Percentiles rank a stretch among this genome's conserved stretches.
Evolutionary conservation across 495 filamentous ascomycete genomes (phyloP).

Genomic region (Trichoderma reesei): DNA sequence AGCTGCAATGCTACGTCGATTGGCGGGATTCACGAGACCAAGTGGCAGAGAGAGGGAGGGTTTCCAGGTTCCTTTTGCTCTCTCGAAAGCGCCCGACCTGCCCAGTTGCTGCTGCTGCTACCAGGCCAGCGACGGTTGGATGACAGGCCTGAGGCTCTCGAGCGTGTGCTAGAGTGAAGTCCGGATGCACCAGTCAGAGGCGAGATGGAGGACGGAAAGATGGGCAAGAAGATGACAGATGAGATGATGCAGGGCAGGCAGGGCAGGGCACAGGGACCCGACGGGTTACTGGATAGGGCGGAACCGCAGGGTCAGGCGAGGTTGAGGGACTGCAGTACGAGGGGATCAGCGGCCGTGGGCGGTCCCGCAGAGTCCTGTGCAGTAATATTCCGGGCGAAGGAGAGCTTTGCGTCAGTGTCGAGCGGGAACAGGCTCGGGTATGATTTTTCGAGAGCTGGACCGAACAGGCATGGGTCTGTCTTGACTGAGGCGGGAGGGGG

Average conservation of each 20-base stretch:
- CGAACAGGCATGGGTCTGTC: too few species aligned
- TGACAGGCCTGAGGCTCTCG: background rate
- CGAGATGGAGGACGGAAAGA: background rate
- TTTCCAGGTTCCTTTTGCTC: background rate
- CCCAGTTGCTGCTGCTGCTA: background rate
- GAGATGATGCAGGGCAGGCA: background rate
- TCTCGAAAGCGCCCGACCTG: background rate
- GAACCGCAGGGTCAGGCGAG: constrained; percentile 2
- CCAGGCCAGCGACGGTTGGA: background rate
- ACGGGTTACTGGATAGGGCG: background rate
- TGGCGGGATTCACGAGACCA: background rate
- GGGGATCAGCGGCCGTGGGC: background rate
- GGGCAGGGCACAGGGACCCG: background rate
- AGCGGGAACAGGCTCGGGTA: background rate
- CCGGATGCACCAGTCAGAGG: background rate
- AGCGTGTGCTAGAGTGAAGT: too few species aligned
- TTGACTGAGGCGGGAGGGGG: too few species aligned
- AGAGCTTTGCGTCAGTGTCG: background rate
- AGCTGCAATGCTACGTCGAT: background rate
- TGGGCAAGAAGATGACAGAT: background rate
- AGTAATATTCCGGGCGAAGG: background rate
- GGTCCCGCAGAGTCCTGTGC: background rate
- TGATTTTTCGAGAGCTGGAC: background rate
- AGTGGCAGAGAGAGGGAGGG: background rate
- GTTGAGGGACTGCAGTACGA: background rate